Evolutionary conservation across 441 rosid genomes (phyloP).

Genomic region (Dalechampia spathulata): DNA sequence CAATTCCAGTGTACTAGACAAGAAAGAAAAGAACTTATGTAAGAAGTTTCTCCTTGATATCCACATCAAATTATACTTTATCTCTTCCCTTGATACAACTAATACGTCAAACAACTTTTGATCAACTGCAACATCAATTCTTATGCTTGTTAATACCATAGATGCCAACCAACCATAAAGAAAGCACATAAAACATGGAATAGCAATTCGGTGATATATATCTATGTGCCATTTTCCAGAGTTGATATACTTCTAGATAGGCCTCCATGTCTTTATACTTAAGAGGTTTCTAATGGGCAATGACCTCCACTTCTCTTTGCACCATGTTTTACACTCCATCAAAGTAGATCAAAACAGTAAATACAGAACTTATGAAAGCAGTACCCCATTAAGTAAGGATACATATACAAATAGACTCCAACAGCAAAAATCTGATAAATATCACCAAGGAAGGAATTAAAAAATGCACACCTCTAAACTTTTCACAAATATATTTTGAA

Average conservation of each 20-base stretch:
- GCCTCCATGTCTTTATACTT: not conserved
- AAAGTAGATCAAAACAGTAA: no score
- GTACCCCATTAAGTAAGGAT: no score
- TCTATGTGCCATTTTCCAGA: not conserved
- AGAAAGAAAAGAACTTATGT: not conserved
- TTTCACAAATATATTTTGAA: constrained; percentile 65
- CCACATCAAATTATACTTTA: not conserved
- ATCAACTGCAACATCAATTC: not conserved
- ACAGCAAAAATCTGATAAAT: no score
- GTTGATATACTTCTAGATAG: not conserved
- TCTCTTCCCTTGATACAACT: not conserved
- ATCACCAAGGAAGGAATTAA: not conserved
- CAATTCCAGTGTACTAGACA: not conserved
- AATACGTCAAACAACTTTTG: not conserved
- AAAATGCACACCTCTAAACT: constrained; percentile 46
- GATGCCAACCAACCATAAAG: not conserved
- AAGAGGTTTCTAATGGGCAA: not conserved
- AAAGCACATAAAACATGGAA: not conserved
- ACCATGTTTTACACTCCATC: not conserved
- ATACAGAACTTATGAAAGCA: no score
- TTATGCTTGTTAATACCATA: not conserved
- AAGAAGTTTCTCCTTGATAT: not conserved
- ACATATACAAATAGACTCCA: not conserved
- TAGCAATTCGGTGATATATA: not conserved
- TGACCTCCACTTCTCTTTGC: not conserved